phyloP scores from a whole-genome alignment of 1,139 yeast species.

The Scheffersomyces titani region DNA sequence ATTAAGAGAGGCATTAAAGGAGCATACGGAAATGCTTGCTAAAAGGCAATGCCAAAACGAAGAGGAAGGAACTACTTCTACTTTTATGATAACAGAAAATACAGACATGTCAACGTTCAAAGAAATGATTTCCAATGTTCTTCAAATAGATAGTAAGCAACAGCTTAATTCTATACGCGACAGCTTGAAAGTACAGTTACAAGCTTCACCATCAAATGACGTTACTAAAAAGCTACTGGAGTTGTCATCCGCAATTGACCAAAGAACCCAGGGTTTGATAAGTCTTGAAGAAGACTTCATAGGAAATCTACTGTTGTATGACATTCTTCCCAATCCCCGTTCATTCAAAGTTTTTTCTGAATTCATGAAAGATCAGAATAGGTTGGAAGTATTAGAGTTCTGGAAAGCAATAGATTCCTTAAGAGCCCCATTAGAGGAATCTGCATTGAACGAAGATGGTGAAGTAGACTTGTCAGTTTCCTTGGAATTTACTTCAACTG shows the following conservation, averaged over 20 bases:
- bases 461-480: constrained; percentile 27
- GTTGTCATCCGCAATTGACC: constrained; percentile 10
- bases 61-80: neutral
- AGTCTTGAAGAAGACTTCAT: constrained; percentile 5
- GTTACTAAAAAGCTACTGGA: constrained; percentile 12
- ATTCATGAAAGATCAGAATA: constrained; percentile 52
- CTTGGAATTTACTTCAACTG: constrained; percentile 42
- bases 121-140: constrained; percentile 15
- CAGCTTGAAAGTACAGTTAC: neutral
- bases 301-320: constrained; percentile 12
- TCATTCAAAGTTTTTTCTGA: constrained; percentile 54
- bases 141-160: constrained; percentile 15
- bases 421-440: constrained; percentile 71
- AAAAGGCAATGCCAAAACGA: neutral
- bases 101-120: constrained; percentile 43
- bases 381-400: constrained; percentile 51
- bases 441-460: constrained; percentile 21
- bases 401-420: constrained; percentile 70
- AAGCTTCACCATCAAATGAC: neutral
- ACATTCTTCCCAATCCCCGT: constrained; percentile 38
- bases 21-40: constrained; percentile 46
- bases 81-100: constrained; percentile 17
- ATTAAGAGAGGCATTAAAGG: constrained; percentile 68
- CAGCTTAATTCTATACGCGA: constrained; percentile 15
- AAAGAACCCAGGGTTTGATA: constrained; percentile 6